Conservation (phyloP, 345 rosid genomes). For the Rhodomyrtus tomentosa region DNA sequence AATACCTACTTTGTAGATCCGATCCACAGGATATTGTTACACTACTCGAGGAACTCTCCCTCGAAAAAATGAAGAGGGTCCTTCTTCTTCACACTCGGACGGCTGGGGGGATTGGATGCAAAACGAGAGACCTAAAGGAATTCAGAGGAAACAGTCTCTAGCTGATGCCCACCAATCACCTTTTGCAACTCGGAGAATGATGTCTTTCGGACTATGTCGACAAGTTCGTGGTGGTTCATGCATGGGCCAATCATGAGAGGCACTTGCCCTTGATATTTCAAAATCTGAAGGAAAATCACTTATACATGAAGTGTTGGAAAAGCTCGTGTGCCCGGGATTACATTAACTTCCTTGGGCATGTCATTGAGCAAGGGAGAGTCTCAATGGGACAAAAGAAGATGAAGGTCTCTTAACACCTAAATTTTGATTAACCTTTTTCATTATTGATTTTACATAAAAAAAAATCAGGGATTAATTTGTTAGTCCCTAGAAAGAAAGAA, state of each 20-base stretch:
- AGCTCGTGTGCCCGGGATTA: neutral
- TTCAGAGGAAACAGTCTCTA: too few species aligned
- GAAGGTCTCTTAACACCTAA: too few species aligned
- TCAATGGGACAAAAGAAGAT: too few species aligned
- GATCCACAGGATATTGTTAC: neutral
- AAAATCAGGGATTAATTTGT: too few species aligned
- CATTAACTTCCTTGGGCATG: neutral
- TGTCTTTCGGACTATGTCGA: neutral
- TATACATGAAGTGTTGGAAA: neutral
- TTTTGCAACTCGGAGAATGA: neutral
- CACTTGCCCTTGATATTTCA: neutral
- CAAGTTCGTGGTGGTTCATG: neutral
- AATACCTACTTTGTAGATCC: neutral
- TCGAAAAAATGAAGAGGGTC: neutral
- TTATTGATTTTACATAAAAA: too few species aligned
- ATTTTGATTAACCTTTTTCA: too few species aligned
- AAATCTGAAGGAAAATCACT: neutral
- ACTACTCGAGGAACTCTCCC: neutral
- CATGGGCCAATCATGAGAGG: neutral
- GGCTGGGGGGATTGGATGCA: neutral
- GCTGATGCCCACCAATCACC: neutral
- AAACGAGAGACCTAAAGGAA: neutral
- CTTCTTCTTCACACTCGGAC: neutral
- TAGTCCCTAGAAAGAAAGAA: too few species aligned
- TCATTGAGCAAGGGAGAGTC: too few species aligned